Evolutionary conservation across 2,329 filamentous ascomycete species (phyloP).

Genomic region (Pseudogymnoascus sp.): DNA sequence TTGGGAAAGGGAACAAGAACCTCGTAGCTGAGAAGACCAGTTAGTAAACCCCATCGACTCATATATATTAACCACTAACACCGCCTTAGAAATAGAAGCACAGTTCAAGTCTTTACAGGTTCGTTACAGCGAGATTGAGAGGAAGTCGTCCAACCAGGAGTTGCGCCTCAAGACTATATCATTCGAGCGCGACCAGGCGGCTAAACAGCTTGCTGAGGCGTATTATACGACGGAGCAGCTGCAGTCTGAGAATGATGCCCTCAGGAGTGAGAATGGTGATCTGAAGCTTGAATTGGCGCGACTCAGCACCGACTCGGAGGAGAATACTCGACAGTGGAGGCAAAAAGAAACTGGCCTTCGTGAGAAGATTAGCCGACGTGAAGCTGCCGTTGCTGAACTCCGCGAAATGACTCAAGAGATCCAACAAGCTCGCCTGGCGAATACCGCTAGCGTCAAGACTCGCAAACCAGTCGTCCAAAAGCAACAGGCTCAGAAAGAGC

Average conservation of each 20-base stretch:
- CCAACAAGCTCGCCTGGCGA: background rate
- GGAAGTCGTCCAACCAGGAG: slow-evolving; percentile 54
- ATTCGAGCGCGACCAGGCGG: slow-evolving; percentile 58
- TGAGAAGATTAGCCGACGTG: slow-evolving; percentile 29
- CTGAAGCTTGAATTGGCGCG: slow-evolving; percentile 22
- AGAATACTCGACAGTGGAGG: slow-evolving; percentile 30
- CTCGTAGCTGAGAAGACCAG: slow-evolving; percentile 47
- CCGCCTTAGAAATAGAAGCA: slow-evolving; percentile 45
- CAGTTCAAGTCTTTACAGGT: slow-evolving; percentile 53
- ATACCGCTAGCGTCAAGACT: background rate
- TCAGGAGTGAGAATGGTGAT: slow-evolving; percentile 29
- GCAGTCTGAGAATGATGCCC: slow-evolving; percentile 34
- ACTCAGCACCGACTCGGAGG: slow-evolving; percentile 36
- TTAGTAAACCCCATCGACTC: slow-evolving; percentile 33
- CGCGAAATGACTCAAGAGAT: slow-evolving; percentile 16
- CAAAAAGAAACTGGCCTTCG: slow-evolving; percentile 36
- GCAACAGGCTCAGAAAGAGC: background rate
- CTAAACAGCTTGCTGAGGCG: slow-evolving; percentile 54
- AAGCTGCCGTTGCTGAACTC: slow-evolving; percentile 13
- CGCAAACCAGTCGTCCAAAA: background rate
- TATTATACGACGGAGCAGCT: slow-evolving; percentile 47
- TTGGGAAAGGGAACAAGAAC: slow-evolving; percentile 30
- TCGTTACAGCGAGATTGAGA: slow-evolving; percentile 55
- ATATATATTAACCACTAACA: background rate
- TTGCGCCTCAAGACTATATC: slow-evolving; percentile 56